phyloP scores from a whole-genome alignment of 139 green algal species.

The Tetradesmus lagerheimii region DNA sequence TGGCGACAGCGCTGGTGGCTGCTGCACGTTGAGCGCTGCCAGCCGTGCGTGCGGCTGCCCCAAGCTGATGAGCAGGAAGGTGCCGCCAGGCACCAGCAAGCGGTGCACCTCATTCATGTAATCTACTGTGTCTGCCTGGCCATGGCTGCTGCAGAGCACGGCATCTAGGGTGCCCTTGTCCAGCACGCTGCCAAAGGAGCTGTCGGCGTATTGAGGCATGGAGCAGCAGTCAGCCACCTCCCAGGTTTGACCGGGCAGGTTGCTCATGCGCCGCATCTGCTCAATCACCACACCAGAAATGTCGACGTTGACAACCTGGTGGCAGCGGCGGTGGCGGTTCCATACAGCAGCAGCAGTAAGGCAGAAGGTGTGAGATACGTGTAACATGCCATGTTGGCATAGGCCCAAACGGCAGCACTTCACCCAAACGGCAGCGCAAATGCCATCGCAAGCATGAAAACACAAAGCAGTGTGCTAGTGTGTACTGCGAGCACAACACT shows the following conservation, averaged over 20 bases:
- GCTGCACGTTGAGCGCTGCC: constrained; percentile 16
- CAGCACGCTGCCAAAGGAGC: constrained; percentile 30
- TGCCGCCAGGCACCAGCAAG: constrained; percentile 49
- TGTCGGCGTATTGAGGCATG: constrained; percentile 41
- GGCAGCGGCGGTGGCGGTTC: neutral
- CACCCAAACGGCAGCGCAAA: too few relatives aligned
- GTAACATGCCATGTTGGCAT: too few relatives aligned
- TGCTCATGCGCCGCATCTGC: constrained; percentile 34
- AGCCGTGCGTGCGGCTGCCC: constrained; percentile 42
- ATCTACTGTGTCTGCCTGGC: constrained; percentile 26
- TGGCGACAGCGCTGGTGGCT: neutral
- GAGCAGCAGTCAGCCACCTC: constrained; percentile 54
- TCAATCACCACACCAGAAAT: constrained; percentile 58
- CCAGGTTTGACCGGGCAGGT: constrained; percentile 1
- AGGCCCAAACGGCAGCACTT: too few relatives aligned
- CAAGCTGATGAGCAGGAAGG: constrained; percentile 56
- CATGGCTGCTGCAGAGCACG: constrained; percentile 52
- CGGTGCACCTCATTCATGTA: constrained; percentile 53
- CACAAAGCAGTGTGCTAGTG: too few relatives aligned
- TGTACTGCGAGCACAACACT: too few relatives aligned
- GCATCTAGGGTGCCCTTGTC: constrained; percentile 55
- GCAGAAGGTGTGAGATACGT: neutral
- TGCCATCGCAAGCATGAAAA: too few relatives aligned
- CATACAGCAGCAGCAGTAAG: neutral
- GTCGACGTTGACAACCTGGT: constrained; percentile 49